phyloP scores from a whole-genome alignment of 192 early-diverging fungal species.

The Bifiguratus adelaidae region DNA sequence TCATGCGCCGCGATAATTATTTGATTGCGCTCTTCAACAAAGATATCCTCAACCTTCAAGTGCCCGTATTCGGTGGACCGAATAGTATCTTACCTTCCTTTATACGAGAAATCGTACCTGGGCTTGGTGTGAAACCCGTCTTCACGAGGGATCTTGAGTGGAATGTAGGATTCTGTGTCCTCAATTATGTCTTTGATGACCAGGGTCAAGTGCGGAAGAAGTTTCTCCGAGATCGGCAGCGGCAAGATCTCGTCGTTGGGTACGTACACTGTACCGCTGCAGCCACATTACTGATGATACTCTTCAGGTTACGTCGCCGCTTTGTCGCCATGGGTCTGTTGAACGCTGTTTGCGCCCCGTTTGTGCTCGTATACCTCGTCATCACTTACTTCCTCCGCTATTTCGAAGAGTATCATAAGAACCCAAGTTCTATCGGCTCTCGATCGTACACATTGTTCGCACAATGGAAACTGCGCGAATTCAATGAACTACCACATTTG shows the following conservation, averaged over 20 bases:
- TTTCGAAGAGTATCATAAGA: slow-evolving; percentile 77
- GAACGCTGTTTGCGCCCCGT: slow-evolving; percentile 78
- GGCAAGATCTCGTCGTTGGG: slow-evolving; percentile 54
- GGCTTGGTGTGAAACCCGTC: slow-evolving; percentile 38
- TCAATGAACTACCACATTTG: slow-evolving; percentile 93
- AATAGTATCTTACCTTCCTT: slow-evolving; percentile 9
- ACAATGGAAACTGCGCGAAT: slow-evolving; percentile 90
- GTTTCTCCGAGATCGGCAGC: slow-evolving; percentile 66
- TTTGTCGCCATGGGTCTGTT: slow-evolving; percentile 85
- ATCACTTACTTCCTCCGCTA: slow-evolving; percentile 88
- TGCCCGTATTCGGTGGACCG: no score
- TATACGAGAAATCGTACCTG: slow-evolving; percentile 17
- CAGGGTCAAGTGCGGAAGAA: slow-evolving; percentile 70
- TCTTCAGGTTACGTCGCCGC: slow-evolving; percentile 49
- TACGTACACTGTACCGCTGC: slow-evolving; percentile 23
- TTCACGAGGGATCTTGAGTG: slow-evolving; percentile 88
- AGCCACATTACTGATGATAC: slow-evolving; percentile 3
- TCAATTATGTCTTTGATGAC: slow-evolving; percentile 84
- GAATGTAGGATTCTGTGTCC: slow-evolving; percentile 80
- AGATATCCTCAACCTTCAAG: slow-evolving; percentile 70
- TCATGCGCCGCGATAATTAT: slow-evolving; percentile 97
- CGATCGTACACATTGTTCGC: slow-evolving; percentile 82
- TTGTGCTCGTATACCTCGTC: slow-evolving; percentile 71
- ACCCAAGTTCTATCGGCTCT: slow-evolving; percentile 71
- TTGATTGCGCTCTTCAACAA: slow-evolving; percentile 92